Evolutionary conservation across 2,329 filamentous ascomycete species (phyloP).

Genomic region (Sporothrix euskadiensis): DNA sequence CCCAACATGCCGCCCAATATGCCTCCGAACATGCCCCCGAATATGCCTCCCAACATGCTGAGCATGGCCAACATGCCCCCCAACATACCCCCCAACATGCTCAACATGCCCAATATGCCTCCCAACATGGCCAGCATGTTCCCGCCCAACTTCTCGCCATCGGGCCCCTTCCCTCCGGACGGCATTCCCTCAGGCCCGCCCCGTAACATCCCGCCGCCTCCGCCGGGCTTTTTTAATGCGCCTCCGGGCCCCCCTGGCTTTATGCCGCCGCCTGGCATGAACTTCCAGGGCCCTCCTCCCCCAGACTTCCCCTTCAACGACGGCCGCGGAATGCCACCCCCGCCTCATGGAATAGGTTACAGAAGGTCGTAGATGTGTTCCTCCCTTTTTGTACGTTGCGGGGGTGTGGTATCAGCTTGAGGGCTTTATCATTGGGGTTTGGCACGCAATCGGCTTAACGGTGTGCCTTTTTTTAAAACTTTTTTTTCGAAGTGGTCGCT

Average conservation of each 20-base stretch:
- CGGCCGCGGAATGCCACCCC: constrained; percentile 40
- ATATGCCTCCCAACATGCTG: constrained; percentile 30
- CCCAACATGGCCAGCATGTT: constrained; percentile 41
- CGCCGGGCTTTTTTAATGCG: constrained; percentile 56
- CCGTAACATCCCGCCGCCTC: constrained; percentile 57
- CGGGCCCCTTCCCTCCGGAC: constrained; percentile 48
- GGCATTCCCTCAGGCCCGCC: constrained; percentile 50
- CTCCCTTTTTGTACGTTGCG: not conserved
- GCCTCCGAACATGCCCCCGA: constrained; percentile 26
- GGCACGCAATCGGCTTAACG: not conserved
- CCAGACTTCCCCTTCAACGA: constrained; percentile 57
- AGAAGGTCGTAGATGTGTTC: constrained; percentile 17
- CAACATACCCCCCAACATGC: constrained; percentile 28
- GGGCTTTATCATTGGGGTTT: not conserved
- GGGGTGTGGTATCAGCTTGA: not conserved
- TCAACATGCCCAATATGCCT: constrained; percentile 26
- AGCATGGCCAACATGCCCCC: constrained; percentile 27
- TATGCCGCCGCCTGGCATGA: constrained; percentile 56
- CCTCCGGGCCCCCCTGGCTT: constrained; percentile 48
- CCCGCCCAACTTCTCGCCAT: constrained; percentile 61
- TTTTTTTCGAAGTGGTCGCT: not conserved
- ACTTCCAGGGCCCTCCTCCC: constrained; percentile 56
- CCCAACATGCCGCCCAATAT: constrained; percentile 27
- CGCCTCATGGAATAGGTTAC: constrained; percentile 31
- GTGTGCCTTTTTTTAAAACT: not conserved